Evolutionary conservation across 2,329 filamentous ascomycete species (phyloP), one percentile per base, ranked within the genome.

Genomic region (Clathrospora elynae): DNA sequence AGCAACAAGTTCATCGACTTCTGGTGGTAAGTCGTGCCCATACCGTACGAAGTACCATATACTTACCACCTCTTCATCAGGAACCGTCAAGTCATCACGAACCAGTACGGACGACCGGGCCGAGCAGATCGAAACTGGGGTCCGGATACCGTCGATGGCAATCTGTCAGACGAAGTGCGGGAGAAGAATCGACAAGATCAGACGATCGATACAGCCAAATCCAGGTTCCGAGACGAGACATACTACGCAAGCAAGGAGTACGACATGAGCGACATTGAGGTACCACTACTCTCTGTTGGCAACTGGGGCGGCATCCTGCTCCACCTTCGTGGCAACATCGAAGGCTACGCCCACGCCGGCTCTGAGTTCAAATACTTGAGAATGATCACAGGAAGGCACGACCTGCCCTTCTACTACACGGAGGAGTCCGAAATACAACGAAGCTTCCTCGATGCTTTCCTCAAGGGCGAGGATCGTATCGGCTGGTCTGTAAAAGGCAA

Each of bases 261-360:
- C 53, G 72, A 80, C 32, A 73, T 86, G 62, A 77, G 72, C 11
- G 82, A 88, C 47, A 86, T 88, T 26, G 74, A 85, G 44, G 84
- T 87, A 0, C 85, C 85, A 0, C 57, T 88, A 0, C 75, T 88
- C 0, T 81, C 77, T 0, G 85, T 88, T 0, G 85, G 78, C 0
- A 88, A 88, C 62, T 87, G 84, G 84, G 85, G 84, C 8, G 84
- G 84, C 1, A 88, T 88, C 33, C 65, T 84, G 3, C 74, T 88
- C 1, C 85, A 88, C 53, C 74, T 88, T 4, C 75, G 85, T 6
- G 85, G 85, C 2, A 88, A 88, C 51, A 75, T 88, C 6, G 76
- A 85, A 55, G 85, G 85, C 0, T 88, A 79, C 42, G 71, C 71
- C 1, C 75, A 82, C 33, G 84, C 85, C 0, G 82, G 83, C 0